phyloP scores from a whole-genome alignment of 2,329 filamentous ascomycete genomes.

The Ambrosiella beaveri region DNA sequence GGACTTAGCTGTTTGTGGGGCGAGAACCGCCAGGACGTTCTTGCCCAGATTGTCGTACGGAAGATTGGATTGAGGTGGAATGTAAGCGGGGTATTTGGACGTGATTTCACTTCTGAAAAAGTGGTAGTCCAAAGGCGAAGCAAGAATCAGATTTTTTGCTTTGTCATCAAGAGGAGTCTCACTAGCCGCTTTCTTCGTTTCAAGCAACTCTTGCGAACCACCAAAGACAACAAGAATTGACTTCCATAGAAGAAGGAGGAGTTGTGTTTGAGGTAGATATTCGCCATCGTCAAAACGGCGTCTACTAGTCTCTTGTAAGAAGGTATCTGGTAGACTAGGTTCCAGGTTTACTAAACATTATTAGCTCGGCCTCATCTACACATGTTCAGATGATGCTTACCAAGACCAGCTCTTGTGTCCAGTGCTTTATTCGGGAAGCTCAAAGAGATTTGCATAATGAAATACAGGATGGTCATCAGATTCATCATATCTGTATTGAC shows the following conservation, averaged over 20 bases:
- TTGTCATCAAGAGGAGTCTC: constrained; percentile 42
- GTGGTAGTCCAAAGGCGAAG: constrained; percentile 90
- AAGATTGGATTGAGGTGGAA: constrained; percentile 67
- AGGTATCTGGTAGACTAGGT: constrained; percentile 52
- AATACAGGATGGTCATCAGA: constrained; percentile 45
- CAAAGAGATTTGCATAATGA: constrained; percentile 38
- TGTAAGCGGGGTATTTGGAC: constrained; percentile 93
- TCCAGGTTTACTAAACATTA: constrained; percentile 34
- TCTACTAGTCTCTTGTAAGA: constrained; percentile 52
- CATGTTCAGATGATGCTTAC: constrained; percentile 23
- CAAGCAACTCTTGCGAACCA: constrained; percentile 52
- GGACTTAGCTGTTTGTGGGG: constrained; percentile 50
- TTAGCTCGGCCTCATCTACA: constrained; percentile 7
- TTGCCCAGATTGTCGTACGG: constrained; percentile 82
- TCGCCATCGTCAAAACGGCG: constrained; percentile 57
- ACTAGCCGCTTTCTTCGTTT: constrained; percentile 54
- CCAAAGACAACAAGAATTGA: constrained; percentile 74
- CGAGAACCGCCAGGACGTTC: constrained; percentile 71
- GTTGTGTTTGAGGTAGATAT: constrained; percentile 44
- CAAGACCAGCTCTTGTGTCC: constrained; percentile 30
- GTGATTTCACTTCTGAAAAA: constrained; percentile 91
- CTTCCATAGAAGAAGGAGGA: constrained; percentile 84
- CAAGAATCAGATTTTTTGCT: constrained; percentile 66
- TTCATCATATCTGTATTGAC: constrained; percentile 44
- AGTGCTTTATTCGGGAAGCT: constrained; percentile 33